Conservation (phyloP, 345 rosid species). For the Schrenkiella parvula region DNA sequence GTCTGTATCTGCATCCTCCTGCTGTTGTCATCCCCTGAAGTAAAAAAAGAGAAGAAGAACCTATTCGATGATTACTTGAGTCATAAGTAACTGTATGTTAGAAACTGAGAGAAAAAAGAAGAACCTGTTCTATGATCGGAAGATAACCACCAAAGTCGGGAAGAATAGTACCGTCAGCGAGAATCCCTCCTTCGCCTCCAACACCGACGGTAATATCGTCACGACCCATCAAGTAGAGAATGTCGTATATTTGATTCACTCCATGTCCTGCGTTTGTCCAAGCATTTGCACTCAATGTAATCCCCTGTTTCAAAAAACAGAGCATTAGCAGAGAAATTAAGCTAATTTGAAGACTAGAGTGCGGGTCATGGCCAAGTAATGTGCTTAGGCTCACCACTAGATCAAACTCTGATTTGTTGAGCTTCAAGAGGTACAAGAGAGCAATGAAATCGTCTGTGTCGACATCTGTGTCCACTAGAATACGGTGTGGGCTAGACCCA, state of each 20-base stretch:
- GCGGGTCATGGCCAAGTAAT: not conserved
- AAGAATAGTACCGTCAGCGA: conserved; percentile 57
- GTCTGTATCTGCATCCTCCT: conserved; percentile 83
- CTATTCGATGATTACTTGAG: too few species aligned
- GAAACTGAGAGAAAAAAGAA: not conserved
- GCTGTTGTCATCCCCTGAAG: conserved; percentile 61
- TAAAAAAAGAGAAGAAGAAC: too few species aligned
- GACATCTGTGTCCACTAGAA: conserved; percentile 78
- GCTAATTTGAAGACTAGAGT: not conserved
- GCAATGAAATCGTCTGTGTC: conserved; percentile 87
- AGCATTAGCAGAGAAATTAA: not conserved
- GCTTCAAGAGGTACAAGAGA: conserved; percentile 77
- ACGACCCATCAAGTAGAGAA: conserved; percentile 88
- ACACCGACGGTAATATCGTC: conserved; percentile 76
- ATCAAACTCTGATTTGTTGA: conserved; percentile 65
- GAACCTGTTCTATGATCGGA: conserved; percentile 86
- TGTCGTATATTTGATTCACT: conserved; percentile 84
- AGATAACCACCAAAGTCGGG: conserved; percentile 85
- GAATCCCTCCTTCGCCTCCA: conserved; percentile 87
- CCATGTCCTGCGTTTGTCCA: conserved; percentile 91
- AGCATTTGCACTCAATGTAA: conserved; percentile 65
- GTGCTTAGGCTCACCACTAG: conserved; percentile 48
- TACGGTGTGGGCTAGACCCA: conserved; percentile 39
- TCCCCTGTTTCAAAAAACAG: conserved; percentile 46
- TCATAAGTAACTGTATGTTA: not conserved